Conservation (phyloP, 169 alveolate species). For the Eimeria zaria region DNA sequence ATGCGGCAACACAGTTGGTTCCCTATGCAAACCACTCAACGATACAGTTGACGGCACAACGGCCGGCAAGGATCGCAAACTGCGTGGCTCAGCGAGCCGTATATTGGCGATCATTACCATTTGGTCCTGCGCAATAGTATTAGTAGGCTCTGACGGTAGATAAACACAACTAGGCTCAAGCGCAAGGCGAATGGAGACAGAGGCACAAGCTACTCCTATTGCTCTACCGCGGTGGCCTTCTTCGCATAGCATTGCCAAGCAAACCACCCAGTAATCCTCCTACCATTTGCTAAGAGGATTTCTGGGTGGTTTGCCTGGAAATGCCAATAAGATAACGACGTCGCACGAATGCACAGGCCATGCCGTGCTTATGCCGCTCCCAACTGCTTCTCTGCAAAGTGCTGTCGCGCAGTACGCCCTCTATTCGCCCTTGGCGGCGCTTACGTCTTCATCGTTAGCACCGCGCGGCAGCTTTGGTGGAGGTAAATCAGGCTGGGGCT, state of each 20-base stretch:
- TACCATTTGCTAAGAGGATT: too few species aligned
- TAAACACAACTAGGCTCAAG: background rate
- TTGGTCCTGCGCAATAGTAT: background rate
- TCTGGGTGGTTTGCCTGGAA: too few species aligned
- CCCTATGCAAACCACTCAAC: background rate
- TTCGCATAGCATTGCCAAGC: too few species aligned
- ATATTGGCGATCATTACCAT: background rate
- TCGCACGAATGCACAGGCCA: background rate
- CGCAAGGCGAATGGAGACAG: background rate
- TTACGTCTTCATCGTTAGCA: conserved; percentile 19
- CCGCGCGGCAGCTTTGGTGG: conserved; percentile 60
- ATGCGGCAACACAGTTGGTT: background rate
- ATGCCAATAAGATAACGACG: background rate
- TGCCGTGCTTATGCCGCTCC: background rate
- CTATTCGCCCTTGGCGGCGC: conserved; percentile 14
- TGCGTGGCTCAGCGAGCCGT: background rate
- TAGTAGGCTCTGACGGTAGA: background rate
- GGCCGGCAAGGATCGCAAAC: background rate
- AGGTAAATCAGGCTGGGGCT: conserved; percentile 23
- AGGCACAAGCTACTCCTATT: background rate
- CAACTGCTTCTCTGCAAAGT: background rate
- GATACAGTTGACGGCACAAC: background rate
- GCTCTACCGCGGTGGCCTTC: background rate
- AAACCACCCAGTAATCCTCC: too few species aligned
- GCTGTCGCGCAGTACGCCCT: background rate